A percentile compares a stretch with the other conserved stretches of the same genome.
Conservation (phyloP, 805 yeast genomes). For the Pichia heedii region DNA sequence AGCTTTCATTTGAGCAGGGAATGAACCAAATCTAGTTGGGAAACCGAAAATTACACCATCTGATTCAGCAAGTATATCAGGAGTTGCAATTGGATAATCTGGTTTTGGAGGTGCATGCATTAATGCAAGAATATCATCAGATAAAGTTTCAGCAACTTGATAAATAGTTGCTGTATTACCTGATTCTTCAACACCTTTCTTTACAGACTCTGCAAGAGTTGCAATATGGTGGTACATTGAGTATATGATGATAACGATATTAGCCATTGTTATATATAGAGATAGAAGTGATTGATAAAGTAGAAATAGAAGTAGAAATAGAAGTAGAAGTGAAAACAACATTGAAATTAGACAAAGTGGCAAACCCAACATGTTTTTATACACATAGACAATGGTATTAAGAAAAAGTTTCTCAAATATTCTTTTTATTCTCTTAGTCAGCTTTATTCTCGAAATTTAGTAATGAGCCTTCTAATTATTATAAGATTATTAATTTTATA, state of each 20-base stretch:
- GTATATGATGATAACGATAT: conserved; percentile 44
- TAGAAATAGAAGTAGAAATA: background rate
- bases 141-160: conserved; percentile 71
- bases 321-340: no score
- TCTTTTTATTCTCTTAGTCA: no score
- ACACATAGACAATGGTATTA: no score
- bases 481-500: no score
- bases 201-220: conserved; percentile 55
- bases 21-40: conserved; percentile 78
- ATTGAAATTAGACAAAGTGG: no score
- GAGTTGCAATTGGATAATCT: conserved; percentile 52
- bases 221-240: conserved; percentile 74
- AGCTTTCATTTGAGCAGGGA: conserved; percentile 69
- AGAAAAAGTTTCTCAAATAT: no score
- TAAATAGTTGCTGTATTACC: conserved; percentile 62
- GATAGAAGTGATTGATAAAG: background rate
- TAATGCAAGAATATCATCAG: conserved; percentile 43
- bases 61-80: conserved; percentile 48
- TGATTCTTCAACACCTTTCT: conserved; percentile 59
- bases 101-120: conserved; percentile 63
- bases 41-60: conserved; percentile 81
- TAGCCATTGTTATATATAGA: conserved; percentile 13
- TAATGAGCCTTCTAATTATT: no score
- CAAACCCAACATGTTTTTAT: no score
- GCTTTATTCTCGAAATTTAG: no score